These are phyloP conservation scores for Citeromyces matritensis DNA, from an alignment of 805 yeast genomes.

Conservation along the genomic window DNA sequence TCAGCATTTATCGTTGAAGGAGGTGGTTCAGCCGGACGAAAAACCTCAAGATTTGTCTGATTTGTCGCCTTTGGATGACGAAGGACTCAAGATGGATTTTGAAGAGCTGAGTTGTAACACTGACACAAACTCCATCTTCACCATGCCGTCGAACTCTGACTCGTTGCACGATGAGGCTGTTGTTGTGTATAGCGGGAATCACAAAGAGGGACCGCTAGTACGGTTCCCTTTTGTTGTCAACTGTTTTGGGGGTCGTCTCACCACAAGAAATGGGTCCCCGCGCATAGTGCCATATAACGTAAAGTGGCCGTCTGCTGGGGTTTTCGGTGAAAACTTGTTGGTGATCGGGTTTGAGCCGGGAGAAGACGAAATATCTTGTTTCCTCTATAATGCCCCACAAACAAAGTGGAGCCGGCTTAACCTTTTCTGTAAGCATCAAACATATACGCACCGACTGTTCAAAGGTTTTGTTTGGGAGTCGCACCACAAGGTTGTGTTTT, in stretches of 20 bases:
- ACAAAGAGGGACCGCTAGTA: conserved; percentile 9
- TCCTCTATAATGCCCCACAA: conserved; percentile 34
- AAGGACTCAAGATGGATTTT: too few species aligned
- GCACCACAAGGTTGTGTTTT: conserved; percentile 52
- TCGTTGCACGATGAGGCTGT: too few species aligned
- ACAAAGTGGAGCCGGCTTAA: conserved; percentile 53
- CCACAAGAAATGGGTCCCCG: conserved; percentile 5
- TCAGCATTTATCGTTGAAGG: conserved; percentile 2
- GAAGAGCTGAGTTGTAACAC: too few species aligned
- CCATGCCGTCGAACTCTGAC: too few species aligned
- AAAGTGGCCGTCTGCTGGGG: conserved; percentile 41
- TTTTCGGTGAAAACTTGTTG: conserved; percentile 52
- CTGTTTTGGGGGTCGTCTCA: conserved; percentile 4
- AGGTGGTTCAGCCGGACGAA: background rate
- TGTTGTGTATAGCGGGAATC: too few species aligned
- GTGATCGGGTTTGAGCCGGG: conserved; percentile 42
- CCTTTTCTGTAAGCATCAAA: conserved; percentile 33
- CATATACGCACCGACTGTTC: conserved; percentile 45
- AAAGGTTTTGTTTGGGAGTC: conserved; percentile 64
- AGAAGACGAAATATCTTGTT: conserved; percentile 29
- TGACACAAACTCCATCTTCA: too few species aligned
- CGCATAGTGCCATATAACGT: conserved; percentile 25
- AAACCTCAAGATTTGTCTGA: too few species aligned
- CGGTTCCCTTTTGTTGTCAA: conserved; percentile 7
- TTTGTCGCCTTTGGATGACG: too few species aligned